Evolutionary conservation across 176 grass and related monocot genomes (phyloP).

Genomic region (Lolium rigidum): DNA sequence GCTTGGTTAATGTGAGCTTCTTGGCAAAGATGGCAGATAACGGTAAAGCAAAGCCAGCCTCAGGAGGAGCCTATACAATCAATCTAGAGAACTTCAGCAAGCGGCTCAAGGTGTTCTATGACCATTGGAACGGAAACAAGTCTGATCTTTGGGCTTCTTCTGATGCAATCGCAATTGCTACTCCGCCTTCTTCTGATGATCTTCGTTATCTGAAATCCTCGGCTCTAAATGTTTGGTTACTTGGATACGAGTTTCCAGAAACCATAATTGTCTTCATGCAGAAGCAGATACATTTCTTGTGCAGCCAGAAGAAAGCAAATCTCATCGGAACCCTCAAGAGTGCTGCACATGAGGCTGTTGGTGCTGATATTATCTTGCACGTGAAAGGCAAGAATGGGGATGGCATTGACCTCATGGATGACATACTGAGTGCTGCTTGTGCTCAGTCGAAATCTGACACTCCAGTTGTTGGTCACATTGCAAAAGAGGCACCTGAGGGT

Average conservation of each 20-base stretch:
- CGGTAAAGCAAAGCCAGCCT: constrained; percentile 31
- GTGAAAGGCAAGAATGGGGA: constrained; percentile 75
- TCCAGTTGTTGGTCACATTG: constrained; percentile 71
- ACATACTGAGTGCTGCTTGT: constrained; percentile 51
- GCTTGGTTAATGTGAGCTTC: not conserved
- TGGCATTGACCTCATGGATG: constrained; percentile 70
- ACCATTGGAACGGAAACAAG: constrained; percentile 50
- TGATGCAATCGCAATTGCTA: constrained; percentile 63
- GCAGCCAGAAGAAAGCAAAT: constrained; percentile 68
- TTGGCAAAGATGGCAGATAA: constrained; percentile 41
- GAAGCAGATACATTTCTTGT: constrained; percentile 69
- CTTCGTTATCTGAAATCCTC: constrained; percentile 65
- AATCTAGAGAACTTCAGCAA: constrained; percentile 63
- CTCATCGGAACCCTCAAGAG: constrained; percentile 61
- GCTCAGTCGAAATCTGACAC: constrained; percentile 58
- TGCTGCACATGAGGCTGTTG: constrained; percentile 51
- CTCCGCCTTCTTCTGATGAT: constrained; percentile 72
- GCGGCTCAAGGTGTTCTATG: constrained; percentile 61
- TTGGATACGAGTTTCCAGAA: constrained; percentile 72
- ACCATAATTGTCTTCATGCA: constrained; percentile 70
- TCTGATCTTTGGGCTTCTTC: constrained; percentile 57
- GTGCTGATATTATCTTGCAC: constrained; percentile 70
- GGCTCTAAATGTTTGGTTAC: constrained; percentile 63
- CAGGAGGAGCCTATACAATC: constrained; percentile 41
- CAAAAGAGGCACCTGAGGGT: constrained; percentile 82